Base-by-base conservation (phyloP, 352 stramenopile species). In the Globisporangium ultimum region DNA sequence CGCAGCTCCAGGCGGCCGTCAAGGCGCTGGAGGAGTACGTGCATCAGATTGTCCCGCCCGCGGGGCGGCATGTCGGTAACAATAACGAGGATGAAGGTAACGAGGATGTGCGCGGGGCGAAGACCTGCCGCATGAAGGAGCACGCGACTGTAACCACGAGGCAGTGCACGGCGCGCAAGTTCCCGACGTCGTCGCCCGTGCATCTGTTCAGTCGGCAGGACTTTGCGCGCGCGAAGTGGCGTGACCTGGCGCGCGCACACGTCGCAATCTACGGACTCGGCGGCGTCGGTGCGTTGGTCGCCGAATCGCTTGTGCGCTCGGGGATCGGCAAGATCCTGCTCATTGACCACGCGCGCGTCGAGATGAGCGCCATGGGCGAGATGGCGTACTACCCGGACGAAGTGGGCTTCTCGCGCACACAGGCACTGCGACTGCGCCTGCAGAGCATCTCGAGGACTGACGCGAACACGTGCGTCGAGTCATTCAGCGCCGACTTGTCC, bases 1-100 rank as follows among this genome's bases (percentile, higher is more conserved):
- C 63, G 45, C 70, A 76, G 56, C 63, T 79, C 2, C 72, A 79
- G 46, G 70, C 64, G 3, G 72, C 72, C 17, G 61, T 73, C 40
- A 64, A 63, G 17, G 64, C 64, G n/a, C 68, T 79, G 11, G 67
- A 78, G 11, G 53, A 61, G n/a, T 76, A 71, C 46, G 70, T 79
- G 45, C 70, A 69, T 20, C 38, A 60, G 41, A 47, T 63, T 7
- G 57, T 76, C 11, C 63, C 55, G 1, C 5, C 53, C 7, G 17
- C 17, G 13, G 43, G 21, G 18, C 36, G 18, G 7, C 48, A 11
- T 32, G 48, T 11, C 36, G n/a, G n/a, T 18, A 11, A 14, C 14
- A 12, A 24, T 17, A 28, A 36, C 1, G n/a, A 28, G 22, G 11
- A 10, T 14, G 11, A 24, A 18, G 45, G 1, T 5, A 9, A 36